Evolutionary conservation across 495 filamentous ascomycete species (phyloP), one percentile per base, ranked within the genome.

Genomic region (Neurospora sp.): DNA sequence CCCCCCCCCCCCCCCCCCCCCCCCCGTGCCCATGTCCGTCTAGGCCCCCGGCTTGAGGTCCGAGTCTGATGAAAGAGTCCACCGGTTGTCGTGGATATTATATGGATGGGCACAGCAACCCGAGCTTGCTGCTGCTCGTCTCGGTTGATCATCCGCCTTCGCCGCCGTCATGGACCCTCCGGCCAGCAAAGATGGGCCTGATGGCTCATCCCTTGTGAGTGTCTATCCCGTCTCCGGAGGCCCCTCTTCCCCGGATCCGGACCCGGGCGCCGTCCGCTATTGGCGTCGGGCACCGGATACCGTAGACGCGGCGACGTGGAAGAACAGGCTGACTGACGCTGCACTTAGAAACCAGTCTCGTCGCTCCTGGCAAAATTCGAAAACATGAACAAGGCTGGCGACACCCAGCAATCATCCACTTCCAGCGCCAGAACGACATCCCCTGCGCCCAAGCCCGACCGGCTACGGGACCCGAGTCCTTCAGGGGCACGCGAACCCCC

Each of bases 281-380:
- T 18, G 22, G 27, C 53, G 53, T 35, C 14, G 53, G 53, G 18
- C 27, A 4, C 31, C 53, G 27, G 53, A 35, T 37, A 35, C 31
- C 53, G 53, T 35, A 46, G 35, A 69, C 76, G 44, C 53, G 27
- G 53, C 27, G 14, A 37, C 27, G 35, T 65, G 53, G 27, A 65
- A 65, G 53, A 14, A 37, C 27, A 65, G 7, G 27, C 14, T 65
- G 53, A 27, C 79, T 85, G 70, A 83, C 41, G 39, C 39, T 77
- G 31, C 42, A 35, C 41, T 72, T 72, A 88, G 87, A 87, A 88
- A 84, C 93, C 96, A 0, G 96, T 99, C 37, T 99, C 96, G 53
- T 97, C 95, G 65, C 85, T 98, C 40, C 88, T 93, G 68, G 96
- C 94, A 53, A 91, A 95, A 79, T 99, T 99, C 78, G 96, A 99